These are phyloP conservation scores for Glycine tomentella DNA, from an alignment of 306 rosid species.

Conservation along the genomic window DNA sequence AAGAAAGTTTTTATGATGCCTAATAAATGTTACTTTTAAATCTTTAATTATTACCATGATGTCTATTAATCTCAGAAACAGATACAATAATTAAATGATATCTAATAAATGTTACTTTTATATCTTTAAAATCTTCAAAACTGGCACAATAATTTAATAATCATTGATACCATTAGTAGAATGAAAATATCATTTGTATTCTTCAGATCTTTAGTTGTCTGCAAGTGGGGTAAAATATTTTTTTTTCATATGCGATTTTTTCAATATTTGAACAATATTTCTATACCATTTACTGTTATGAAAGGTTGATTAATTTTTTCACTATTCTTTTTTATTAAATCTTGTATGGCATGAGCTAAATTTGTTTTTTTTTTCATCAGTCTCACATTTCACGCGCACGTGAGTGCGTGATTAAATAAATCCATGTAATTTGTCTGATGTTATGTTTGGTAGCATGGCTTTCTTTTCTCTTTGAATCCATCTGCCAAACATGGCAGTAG, in stretches of 20 bases:
- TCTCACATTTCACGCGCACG: constrained; percentile 3
- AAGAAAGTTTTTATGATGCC: constrained; percentile 33
- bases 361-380: not conserved
- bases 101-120: constrained; percentile 37
- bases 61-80: constrained; percentile 1
- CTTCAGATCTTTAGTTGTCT: not conserved
- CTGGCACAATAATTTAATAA: constrained; percentile 22
- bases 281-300: not conserved
- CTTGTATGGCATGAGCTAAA: not conserved
- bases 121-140: not conserved
- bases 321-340: not conserved
- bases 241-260: not conserved
- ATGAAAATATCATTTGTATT: not conserved
- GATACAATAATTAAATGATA: constrained; percentile 4
- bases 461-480: constrained; percentile 3
- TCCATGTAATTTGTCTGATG: constrained; percentile 27
- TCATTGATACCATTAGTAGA: constrained; percentile 8
- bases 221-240: not conserved
- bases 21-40: constrained; percentile 38
- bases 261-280: not conserved
- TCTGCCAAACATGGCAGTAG: constrained; percentile 8
- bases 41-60: constrained; percentile 14
- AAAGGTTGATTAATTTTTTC: not conserved
- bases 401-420: constrained; percentile 21
- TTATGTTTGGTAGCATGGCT: constrained; percentile 11